Percentiles rank a stretch among this genome's conserved stretches.
Evolutionary conservation across 2,329 filamentous ascomycete genomes (phyloP).

Genomic region (Aspergillus versicolor): DNA sequence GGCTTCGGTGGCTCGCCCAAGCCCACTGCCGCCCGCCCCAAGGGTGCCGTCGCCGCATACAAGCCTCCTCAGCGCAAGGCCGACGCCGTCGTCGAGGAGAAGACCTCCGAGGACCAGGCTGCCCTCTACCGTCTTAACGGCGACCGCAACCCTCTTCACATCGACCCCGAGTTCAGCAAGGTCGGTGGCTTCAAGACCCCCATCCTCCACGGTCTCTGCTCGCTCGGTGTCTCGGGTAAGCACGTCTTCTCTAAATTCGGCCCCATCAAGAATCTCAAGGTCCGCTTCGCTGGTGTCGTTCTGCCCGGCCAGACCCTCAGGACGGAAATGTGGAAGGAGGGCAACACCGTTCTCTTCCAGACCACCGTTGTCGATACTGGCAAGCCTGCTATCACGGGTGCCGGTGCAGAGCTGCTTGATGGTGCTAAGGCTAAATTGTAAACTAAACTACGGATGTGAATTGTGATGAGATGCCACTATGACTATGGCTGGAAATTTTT

Average conservation of each 20-base stretch:
- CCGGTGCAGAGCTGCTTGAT: conserved; percentile 70
- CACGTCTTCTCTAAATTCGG: conserved; percentile 84
- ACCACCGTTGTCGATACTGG: conserved; percentile 88
- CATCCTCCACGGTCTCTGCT: conserved; percentile 96
- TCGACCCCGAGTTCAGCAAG: conserved; percentile 92
- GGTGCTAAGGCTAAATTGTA: conserved; percentile 53
- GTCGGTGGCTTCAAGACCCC: conserved; percentile 92
- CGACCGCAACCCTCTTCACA: conserved; percentile 94
- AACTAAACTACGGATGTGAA: conserved; percentile 17
- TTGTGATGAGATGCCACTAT: background rate
- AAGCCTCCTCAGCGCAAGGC: conserved; percentile 73
- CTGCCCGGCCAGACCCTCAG: conserved; percentile 84
- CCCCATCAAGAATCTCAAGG: conserved; percentile 85
- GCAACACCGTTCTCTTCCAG: conserved; percentile 77
- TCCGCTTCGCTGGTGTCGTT: conserved; percentile 82
- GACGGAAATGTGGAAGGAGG: conserved; percentile 94
- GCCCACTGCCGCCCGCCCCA: conserved; percentile 65
- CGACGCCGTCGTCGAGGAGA: conserved; percentile 79
- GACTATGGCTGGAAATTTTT: conserved; percentile 6
- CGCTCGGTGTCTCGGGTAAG: conserved; percentile 87
- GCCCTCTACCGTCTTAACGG: conserved; percentile 90
- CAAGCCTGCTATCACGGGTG: conserved; percentile 80
- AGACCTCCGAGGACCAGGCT: conserved; percentile 86
- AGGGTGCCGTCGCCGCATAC: conserved; percentile 76
- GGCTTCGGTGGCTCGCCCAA: conserved; percentile 85